Percentiles rank a stretch among this genome's conserved stretches.
Evolutionary conservation across 2,329 filamentous ascomycete genomes (phyloP).

Genomic region (Claviceps pazoutovae): DNA sequence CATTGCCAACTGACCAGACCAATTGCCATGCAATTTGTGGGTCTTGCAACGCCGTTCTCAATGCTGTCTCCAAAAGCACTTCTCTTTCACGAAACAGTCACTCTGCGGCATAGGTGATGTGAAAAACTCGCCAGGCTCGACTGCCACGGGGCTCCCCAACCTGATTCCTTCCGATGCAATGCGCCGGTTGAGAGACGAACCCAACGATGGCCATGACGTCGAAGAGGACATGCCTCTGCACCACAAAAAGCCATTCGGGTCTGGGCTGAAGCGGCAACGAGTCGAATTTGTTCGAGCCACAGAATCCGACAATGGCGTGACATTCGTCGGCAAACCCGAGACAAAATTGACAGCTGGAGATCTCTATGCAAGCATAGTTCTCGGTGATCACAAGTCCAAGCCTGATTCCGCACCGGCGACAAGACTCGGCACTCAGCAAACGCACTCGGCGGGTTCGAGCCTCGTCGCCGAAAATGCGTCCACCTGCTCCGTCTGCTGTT

Average conservation of each 20-base stretch:
- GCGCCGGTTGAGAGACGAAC: conserved; percentile 14
- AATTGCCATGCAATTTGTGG: too few relatives aligned
- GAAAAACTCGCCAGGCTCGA: not conserved
- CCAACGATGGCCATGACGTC: conserved; percentile 14
- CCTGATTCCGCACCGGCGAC: conserved; percentile 6
- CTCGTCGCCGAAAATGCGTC: conserved; percentile 2
- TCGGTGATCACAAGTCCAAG: conserved; percentile 25
- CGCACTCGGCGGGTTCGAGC: not conserved
- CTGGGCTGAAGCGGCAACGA: conserved; percentile 37
- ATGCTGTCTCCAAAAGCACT: not conserved
- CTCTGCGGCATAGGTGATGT: not conserved
- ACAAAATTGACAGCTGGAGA: conserved; percentile 32
- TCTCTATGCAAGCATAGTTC: conserved; percentile 52
- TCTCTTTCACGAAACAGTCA: not conserved
- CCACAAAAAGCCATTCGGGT: conserved; percentile 38
- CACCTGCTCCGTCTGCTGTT: conserved; percentile 23
- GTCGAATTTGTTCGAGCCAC: conserved; percentile 45
- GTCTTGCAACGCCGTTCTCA: too few relatives aligned
- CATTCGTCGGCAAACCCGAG: conserved; percentile 10
- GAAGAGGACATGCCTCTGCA: conserved; percentile 39
- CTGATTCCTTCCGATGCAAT: conserved; percentile 8
- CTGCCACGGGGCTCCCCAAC: not conserved
- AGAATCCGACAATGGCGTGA: conserved; percentile 20
- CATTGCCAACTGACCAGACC: too few relatives aligned
- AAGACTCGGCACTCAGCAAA: conserved; percentile 7